Evolutionary conservation across 2,329 filamentous ascomycete genomes (phyloP), one percentile per base, ranked within the genome.

Genomic region (Sclerotinia subarctica): DNA sequence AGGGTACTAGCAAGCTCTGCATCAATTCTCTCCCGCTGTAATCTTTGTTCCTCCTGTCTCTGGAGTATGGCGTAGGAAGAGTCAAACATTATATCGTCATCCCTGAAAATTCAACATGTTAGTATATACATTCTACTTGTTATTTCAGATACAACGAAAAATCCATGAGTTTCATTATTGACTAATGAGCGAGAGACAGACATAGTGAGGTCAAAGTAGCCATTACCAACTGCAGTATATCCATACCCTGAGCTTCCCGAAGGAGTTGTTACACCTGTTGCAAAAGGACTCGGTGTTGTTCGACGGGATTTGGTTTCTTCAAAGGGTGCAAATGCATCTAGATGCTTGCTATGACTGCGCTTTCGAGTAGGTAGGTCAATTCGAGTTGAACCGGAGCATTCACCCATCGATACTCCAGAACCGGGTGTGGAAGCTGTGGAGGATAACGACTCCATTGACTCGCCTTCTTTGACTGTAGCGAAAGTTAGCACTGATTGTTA

Each of bases 1-100:
- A 80, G 63, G 21, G 57, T 69, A 24, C 73, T 73, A 35, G 78
- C 78, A 70, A 75, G 72, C 38, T 76, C 76, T 66, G 70, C 76
- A 68, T 80, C 80, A 19, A 76, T 71, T 60, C 78, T 78, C 44
- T 77, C 76, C 49, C 77, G 78, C 65, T 77, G 73, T 51, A 77
- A 78, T 64, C 77, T 76, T 35, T 81, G 79, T 64, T 79, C 81
- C 72, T 46, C 80, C 73, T 65, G 79, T 78, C 73, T 71, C 42
- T 75, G 73, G 57, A 69, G 62, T 17, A 69, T 57, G 49, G 68
- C 68, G 21, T 68, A 67, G 32, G 68, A 46, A 11, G 46, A 51
- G 26, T 74, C 71, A 47, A 74, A 71, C 3, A 46, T 19, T 21
- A 29, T 24, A 19, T 73, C 70, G 10, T 76, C 74, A 49, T 77